A percentile compares a stretch with the other conserved stretches of the same genome.
phyloP scores from a whole-genome alignment of 2,329 filamentous ascomycete species.

The Cordyceps pruinosa region DNA sequence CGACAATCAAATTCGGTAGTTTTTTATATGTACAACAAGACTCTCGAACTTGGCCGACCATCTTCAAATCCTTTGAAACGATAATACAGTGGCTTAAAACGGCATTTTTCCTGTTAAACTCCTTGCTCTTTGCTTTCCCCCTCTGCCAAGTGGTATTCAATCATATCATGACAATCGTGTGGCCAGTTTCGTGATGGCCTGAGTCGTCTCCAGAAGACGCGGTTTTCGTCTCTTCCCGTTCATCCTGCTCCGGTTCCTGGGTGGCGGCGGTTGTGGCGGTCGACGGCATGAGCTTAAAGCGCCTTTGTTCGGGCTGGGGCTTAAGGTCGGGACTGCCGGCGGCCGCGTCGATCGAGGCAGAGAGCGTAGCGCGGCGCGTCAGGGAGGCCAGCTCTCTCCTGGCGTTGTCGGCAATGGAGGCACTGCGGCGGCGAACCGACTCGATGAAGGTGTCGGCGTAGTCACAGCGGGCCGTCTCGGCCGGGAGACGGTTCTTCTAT shows the following conservation, averaged over 20 bases:
- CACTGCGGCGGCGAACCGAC: slow-evolving; percentile 22
- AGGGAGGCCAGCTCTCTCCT: slow-evolving; percentile 19
- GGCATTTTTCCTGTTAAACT: slow-evolving; percentile 3
- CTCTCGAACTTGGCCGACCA: slow-evolving; percentile 6
- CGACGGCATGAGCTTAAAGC: background rate
- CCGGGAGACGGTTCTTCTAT: slow-evolving; percentile 7
- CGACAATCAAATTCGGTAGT: slow-evolving; percentile 10
- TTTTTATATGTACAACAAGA: slow-evolving; percentile 14
- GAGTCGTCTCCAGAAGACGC: background rate
- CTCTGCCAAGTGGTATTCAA: slow-evolving; percentile 1
- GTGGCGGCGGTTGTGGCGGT: background rate
- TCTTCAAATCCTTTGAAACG: background rate
- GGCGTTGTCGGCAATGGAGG: slow-evolving; percentile 21
- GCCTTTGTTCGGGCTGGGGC: background rate
- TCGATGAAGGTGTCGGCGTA: slow-evolving; percentile 20
- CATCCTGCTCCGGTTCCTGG: background rate
- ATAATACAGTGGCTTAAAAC: slow-evolving; percentile 3
- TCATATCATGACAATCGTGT: slow-evolving; percentile 4
- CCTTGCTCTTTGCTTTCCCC: background rate
- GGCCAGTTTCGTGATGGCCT: slow-evolving; percentile 7
- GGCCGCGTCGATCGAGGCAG: slow-evolving; percentile 9
- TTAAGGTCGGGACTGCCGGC: background rate
- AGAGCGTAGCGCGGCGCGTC: slow-evolving; percentile 16
- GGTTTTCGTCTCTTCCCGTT: background rate
- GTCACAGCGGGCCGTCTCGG: background rate